Percentiles rank a stretch among this genome's conserved stretches.
Conservation (phyloP, 116 monocot genomes). For the Zostera marina region DNA sequence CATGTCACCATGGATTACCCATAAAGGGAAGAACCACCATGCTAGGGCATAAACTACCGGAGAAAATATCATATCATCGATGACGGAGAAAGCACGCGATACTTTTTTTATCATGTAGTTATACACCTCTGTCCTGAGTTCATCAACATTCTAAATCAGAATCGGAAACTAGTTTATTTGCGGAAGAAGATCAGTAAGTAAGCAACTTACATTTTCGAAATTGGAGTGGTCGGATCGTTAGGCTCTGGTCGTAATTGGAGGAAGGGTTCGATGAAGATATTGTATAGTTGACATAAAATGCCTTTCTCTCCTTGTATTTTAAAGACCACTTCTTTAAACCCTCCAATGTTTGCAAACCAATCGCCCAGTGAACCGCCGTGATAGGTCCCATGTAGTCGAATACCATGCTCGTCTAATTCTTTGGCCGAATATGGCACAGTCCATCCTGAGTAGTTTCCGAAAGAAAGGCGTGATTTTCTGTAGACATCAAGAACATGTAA, state of each 20-base stretch:
- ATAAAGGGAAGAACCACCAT: constrained; percentile 7
- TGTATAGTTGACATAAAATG: too few species aligned
- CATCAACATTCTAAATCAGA: background rate
- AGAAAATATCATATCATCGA: background rate
- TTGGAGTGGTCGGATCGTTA: too few species aligned
- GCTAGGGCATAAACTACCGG: background rate
- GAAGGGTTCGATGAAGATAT: too few species aligned
- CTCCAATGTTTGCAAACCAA: too few species aligned
- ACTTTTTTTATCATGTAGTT: background rate
- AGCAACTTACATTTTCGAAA: too few species aligned
- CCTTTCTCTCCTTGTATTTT: too few species aligned
- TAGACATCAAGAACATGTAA: constrained; percentile 10
- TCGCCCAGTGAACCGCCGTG: too few species aligned
- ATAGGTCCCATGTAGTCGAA: background rate
- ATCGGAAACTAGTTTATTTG: too few species aligned
- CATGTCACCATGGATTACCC: background rate
- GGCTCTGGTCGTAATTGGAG: too few species aligned
- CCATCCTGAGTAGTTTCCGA: constrained; percentile 1
- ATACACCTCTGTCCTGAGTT: background rate
- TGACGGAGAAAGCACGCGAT: background rate
- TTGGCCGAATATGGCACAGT: background rate
- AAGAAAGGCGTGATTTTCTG: background rate
- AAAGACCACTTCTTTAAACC: background rate
- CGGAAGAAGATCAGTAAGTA: too few species aligned
- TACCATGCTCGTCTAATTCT: constrained; percentile 1